phyloP scores from a whole-genome alignment of 768 basidiomycete species.

The Paxillus involutus region DNA sequence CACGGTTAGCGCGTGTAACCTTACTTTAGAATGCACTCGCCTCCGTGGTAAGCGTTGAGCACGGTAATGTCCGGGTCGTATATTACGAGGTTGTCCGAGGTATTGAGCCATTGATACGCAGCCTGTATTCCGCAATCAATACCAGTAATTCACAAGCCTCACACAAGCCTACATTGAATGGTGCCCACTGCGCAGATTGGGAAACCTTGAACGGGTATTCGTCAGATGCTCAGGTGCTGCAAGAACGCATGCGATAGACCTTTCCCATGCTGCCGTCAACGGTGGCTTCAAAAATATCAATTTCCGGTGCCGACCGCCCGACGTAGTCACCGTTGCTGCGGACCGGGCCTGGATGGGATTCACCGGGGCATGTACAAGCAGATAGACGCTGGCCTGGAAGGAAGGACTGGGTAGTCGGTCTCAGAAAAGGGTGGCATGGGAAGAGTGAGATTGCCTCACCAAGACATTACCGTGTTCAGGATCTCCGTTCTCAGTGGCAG shows the following conservation, averaged over 20 bases:
- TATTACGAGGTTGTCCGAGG: slow-evolving; percentile 33
- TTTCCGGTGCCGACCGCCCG: slow-evolving; percentile 58
- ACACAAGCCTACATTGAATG: slow-evolving; percentile 29
- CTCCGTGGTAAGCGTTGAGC: slow-evolving; percentile 46
- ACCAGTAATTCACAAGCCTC: not conserved
- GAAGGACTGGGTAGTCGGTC: slow-evolving; percentile 33
- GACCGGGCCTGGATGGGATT: slow-evolving; percentile 58
- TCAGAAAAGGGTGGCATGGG: not conserved
- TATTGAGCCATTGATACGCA: slow-evolving; percentile 41
- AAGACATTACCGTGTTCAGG: slow-evolving; percentile 27
- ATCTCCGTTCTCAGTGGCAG: slow-evolving; percentile 42
- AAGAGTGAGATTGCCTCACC: slow-evolving; percentile 8
- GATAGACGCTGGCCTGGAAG: slow-evolving; percentile 58
- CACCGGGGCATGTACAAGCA: slow-evolving; percentile 57
- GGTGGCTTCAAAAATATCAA: slow-evolving; percentile 58
- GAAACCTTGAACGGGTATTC: slow-evolving; percentile 39
- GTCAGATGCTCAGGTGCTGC: slow-evolving; percentile 8
- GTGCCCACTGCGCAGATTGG: slow-evolving; percentile 51
- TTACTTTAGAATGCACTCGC: slow-evolving; percentile 14
- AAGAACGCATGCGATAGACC: slow-evolving; percentile 22
- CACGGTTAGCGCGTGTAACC: slow-evolving; percentile 4
- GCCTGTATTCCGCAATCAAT: slow-evolving; percentile 31
- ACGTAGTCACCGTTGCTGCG: slow-evolving; percentile 47
- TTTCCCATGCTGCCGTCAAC: slow-evolving; percentile 32
- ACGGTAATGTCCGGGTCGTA: slow-evolving; percentile 36